Base-by-base conservation (phyloP, 2,329 filamentous ascomycete species). In the Epichloe elymi region DNA sequence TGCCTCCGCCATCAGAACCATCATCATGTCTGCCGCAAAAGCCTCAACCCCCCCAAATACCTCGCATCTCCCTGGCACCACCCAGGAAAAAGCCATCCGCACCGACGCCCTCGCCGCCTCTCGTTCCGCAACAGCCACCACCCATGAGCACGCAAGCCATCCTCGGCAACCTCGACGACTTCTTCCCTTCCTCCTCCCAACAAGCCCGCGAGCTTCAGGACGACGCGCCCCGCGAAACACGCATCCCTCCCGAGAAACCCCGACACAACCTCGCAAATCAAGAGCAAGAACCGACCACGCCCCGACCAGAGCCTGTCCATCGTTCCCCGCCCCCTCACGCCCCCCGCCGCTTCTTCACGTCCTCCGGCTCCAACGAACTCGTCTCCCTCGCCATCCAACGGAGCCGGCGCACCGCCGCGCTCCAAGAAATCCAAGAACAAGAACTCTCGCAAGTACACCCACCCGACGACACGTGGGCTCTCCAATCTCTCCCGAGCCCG, bases 141-240 rank as follows among this genome's bases (percentile, higher is more conserved):
- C 68, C 67, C 2, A 57, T 63, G 23, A 75, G 73, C 55, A 80
- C 76, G 0, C 77, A 79, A 53, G 65, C 70, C 8, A 78, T 80
- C n/a, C 63, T 79, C 8, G 62, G 69, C 40, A 68, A 76, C 53
- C 58, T 75, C 7, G 75, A 78, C 39, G 75, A 78, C 50, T 71
- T 79, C 54, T 75, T 79, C 43, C 76, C 76, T 0, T 74, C 71
- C n/a, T 69, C 74, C 0, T 78, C 75, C 0, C 78, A 82, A 57
- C 74, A 79, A 59, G 67, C 70, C 6, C 67, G 71, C 17, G 78
- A 82, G 59, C 62, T 82, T 2, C 71, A 73, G 35, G 68, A 74
- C 54, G 59, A 65, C 55, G n/a, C 43, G 17, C 23, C 38, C 15
- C 11, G 36, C 45, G 33, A 40, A 19, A 4, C 19, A 20, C 14